These are phyloP conservation scores for Tremellales sp. DNA, from an alignment of 1,284 basidiomycete species.

Conservation along the genomic window DNA sequence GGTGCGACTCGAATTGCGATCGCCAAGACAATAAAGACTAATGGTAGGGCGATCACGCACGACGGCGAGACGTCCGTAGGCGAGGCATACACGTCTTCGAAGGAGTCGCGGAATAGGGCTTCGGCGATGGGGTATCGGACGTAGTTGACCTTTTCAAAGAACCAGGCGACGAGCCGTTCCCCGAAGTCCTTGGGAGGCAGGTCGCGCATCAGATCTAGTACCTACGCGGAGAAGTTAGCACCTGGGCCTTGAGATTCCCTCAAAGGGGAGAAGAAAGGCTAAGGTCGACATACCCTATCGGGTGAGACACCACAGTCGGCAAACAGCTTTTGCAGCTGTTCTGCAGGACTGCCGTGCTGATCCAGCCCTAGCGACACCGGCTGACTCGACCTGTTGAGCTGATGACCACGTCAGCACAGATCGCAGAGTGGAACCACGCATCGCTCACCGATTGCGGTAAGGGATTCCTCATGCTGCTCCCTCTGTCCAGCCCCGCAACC, in stretches of 20 bases:
- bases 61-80: constrained; percentile 10
- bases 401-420: neutral
- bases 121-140: constrained; percentile 88
- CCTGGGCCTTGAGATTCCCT: neutral
- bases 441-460: constrained; percentile 33
- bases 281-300: constrained; percentile 58
- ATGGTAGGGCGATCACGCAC: constrained; percentile 56
- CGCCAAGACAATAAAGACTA: constrained; percentile 85
- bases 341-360: constrained; percentile 32
- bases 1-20: constrained; percentile 81
- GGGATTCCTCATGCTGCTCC: constrained; percentile 32
- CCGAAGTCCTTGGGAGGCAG: constrained; percentile 67
- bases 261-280: neutral
- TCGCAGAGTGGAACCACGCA: neutral
- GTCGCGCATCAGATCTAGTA: constrained; percentile 69
- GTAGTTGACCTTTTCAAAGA: constrained; percentile 66
- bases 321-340: constrained; percentile 59
- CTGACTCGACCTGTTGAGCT: constrained; percentile 9
- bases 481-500: constrained; percentile 28
- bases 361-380: constrained; percentile 27
- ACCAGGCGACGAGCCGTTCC: constrained; percentile 55
- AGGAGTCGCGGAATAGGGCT: constrained; percentile 69
- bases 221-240: constrained; percentile 5
- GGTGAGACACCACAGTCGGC: constrained; percentile 81
- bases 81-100: constrained; percentile 63